Evolutionary conservation across 495 filamentous ascomycete species (phyloP), one percentile per base, ranked within the genome.

Genomic region (Oidiodendron maius): DNA sequence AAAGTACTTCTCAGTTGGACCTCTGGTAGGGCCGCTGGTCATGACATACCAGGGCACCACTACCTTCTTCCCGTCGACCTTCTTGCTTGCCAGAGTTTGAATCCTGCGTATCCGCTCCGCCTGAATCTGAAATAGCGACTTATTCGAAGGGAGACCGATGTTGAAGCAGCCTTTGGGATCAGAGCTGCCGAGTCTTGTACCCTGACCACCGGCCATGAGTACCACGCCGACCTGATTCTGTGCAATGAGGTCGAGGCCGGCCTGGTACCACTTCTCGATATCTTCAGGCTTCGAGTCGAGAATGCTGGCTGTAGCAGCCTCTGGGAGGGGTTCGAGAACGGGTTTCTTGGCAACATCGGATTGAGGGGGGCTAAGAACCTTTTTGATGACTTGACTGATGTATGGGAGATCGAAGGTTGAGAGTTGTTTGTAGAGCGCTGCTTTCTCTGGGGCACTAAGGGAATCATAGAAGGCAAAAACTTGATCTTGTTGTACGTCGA

Each of bases 41-140:
- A 99, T 99, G 61, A 99, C 85, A 70, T 97, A 99, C 93, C 93
- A 99, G 5, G 93, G 94, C 24, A 99, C 82, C 6, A 83, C 77
- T 24, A 86, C 84, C 40, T 55, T 48, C 49, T 77, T 74, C 55
- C 71, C 61, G 4, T 12, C 45, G 41, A 82, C 75, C 50, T 78
- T 72, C 71, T 86, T 82, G 45, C 77, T 70, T n/a, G 90, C 90
- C 46, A 97, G 69, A 46, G 79, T 61, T 67, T 97, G 87, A n/a
- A 96, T 67, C 71, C 87, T 91, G 48, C 71, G 68, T 58, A 99
- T 99, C 36, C 94, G 71, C 80, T 99, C 88, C 13, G 85, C 93
- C 67, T 97, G 94, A 46, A 97, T 85, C 71, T 96, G 89, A 77
- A 99, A 99, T 22, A 99, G 81, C 0, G 88, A 86, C 71, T 99